Percentiles rank a stretch among this genome's conserved stretches.
phyloP scores from a whole-genome alignment of 306 rosid species.

The Cucurbita argyrosperma region DNA sequence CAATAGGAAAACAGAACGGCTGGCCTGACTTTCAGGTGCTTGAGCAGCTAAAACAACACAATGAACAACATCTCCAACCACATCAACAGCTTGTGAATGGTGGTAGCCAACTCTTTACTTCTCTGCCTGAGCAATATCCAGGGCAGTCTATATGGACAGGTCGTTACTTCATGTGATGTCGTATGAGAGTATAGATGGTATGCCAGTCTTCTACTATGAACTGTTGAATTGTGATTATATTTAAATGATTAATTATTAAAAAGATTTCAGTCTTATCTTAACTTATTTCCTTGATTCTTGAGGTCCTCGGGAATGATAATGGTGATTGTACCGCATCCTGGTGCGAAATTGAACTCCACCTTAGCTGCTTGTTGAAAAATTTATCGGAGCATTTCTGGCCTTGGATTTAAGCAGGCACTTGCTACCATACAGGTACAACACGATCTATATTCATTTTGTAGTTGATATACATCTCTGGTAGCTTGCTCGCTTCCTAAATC shows the following conservation, averaged over 20 bases:
- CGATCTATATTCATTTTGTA: neutral
- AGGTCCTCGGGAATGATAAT: conserved; percentile 48
- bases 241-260: neutral
- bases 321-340: conserved; percentile 42
- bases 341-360: conserved; percentile 47
- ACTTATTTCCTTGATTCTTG: conserved; percentile 11
- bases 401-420: conserved; percentile 71
- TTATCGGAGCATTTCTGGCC: conserved; percentile 63
- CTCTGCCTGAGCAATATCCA: conserved; percentile 70
- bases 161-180: conserved; percentile 76
- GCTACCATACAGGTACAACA: conserved; percentile 30
- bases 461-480: neutral
- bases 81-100: conserved; percentile 47
- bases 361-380: conserved; percentile 47
- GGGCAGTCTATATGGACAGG: conserved; percentile 82
- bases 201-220: neutral
- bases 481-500: neutral
- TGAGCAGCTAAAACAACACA: conserved; percentile 42
- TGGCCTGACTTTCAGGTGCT: conserved; percentile 53
- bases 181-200: conserved; percentile 48
- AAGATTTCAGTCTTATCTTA: neutral
- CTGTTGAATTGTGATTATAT: neutral
- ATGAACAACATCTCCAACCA: conserved; percentile 54
- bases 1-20: conserved; percentile 44
- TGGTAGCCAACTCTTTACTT: conserved; percentile 47